These are phyloP conservation scores for Lactarius psammicola DNA, from an alignment of 768 basidiomycete genomes.

Conservation along the genomic window DNA sequence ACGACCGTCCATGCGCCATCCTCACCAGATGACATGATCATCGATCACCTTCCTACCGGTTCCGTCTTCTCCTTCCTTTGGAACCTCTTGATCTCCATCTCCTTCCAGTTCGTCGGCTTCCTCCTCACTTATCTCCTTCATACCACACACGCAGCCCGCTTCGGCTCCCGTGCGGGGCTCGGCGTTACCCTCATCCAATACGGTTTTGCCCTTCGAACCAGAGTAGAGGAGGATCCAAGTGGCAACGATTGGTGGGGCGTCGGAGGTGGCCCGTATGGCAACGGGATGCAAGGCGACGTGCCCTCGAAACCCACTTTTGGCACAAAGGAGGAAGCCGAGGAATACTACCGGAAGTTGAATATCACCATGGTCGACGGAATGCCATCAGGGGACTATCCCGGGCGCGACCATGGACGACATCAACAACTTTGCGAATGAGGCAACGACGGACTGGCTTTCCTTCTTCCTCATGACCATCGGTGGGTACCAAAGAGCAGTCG, in stretches of 20 bases:
- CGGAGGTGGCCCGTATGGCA: slow-evolving; percentile 5
- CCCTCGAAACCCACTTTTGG: slow-evolving; percentile 12
- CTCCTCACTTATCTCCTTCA: slow-evolving; percentile 91
- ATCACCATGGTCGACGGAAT: slow-evolving; percentile 28
- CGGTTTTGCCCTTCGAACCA: slow-evolving; percentile 71
- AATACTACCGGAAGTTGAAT: slow-evolving; percentile 29
- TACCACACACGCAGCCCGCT: slow-evolving; percentile 88
- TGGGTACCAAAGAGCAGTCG: slow-evolving; percentile 36
- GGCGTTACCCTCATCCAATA: slow-evolving; percentile 97
- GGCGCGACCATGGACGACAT: slow-evolving; percentile 23
- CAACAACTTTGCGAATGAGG: slow-evolving; percentile 39
- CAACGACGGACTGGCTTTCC: slow-evolving; percentile 90
- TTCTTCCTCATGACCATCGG: slow-evolving; percentile 92
- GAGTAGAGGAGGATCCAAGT: slow-evolving; percentile 43
- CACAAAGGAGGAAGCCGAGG: slow-evolving; percentile 28
- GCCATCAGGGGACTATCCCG: slow-evolving; percentile 21
- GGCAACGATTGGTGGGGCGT: slow-evolving; percentile 27
- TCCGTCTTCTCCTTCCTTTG: slow-evolving; percentile 85
- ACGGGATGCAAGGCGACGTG: slow-evolving; percentile 1
- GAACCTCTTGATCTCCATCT: slow-evolving; percentile 90
- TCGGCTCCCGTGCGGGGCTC: slow-evolving; percentile 90
- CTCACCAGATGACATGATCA: slow-evolving; percentile 72
- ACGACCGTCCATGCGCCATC: slow-evolving; percentile 93
- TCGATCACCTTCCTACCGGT: slow-evolving; percentile 84
- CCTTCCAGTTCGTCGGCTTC: slow-evolving; percentile 97